phyloP scores from a whole-genome alignment of 371 early-diverging fungal species.

The Conidiobolus incongruus region DNA sequence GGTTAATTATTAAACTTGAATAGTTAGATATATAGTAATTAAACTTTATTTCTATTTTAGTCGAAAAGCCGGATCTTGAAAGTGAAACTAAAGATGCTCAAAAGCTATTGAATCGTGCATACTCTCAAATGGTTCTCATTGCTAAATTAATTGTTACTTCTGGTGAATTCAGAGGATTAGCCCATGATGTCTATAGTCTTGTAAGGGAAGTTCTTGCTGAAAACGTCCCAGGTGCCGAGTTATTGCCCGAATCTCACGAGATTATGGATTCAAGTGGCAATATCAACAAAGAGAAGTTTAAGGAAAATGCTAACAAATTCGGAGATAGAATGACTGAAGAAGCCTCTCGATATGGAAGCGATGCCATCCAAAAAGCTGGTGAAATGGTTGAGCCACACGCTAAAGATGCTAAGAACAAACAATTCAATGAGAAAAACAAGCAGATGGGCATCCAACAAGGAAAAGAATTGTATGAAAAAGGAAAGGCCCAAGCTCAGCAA shows the following conservation, averaged over 20 bases:
- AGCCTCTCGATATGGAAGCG: not conserved
- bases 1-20: too few species aligned
- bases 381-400: constrained; percentile 3
- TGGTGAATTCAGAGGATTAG: constrained; percentile 13
- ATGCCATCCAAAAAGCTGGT: not conserved
- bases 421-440: too few species aligned
- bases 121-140: constrained; percentile 6
- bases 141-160: constrained; percentile 11
- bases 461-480: not conserved
- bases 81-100: constrained; percentile 1
- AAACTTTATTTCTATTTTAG: not conserved
- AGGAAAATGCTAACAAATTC: not conserved
- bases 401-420: not conserved
- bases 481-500: constrained; percentile 2
- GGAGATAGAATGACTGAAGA: not conserved
- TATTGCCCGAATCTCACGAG: constrained; percentile 1
- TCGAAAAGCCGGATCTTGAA: not conserved
- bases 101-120: not conserved
- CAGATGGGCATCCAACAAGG: too few species aligned
- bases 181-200: constrained; percentile 10
- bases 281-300: constrained; percentile 2
- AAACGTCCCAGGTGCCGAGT: constrained; percentile 4
- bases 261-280: constrained; percentile 1
- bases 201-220: constrained; percentile 8
- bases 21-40: too few species aligned